phyloP scores from a whole-genome alignment of 1,284 basidiomycete genomes.

The Sanghuangporus weigelae region DNA sequence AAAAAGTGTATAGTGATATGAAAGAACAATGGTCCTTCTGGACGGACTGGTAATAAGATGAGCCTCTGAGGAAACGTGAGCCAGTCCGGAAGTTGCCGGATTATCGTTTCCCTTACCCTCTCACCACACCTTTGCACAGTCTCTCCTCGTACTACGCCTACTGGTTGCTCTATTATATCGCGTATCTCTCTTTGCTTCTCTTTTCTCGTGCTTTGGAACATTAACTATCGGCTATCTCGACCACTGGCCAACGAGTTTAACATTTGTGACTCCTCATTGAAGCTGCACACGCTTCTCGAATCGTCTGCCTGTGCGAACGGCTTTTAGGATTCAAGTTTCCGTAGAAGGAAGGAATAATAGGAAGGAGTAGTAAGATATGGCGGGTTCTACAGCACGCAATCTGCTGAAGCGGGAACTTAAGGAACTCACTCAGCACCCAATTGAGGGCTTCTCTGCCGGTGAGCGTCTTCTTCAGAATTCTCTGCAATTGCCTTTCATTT shows the following conservation, averaged over 20 bases:
- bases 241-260: neutral
- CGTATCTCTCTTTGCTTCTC: neutral
- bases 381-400: conserved; percentile 51
- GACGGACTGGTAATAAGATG: too few species aligned
- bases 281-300: neutral
- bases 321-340: neutral
- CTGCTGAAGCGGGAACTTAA: conserved; percentile 76
- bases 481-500: neutral
- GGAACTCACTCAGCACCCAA: conserved; percentile 86
- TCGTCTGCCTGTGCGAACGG: neutral
- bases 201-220: neutral
- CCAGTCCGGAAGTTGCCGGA: conserved; percentile 1
- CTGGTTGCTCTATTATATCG: neutral
- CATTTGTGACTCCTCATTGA: neutral
- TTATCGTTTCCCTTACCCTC: neutral
- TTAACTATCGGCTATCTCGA: neutral
- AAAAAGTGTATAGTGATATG: too few species aligned
- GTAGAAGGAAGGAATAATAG: neutral
- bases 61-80: neutral
- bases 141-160: neutral
- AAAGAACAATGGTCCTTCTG: too few species aligned
- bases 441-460: conserved; percentile 94
- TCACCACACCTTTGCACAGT: neutral
- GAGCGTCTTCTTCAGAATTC: conserved; percentile 23
- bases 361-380: conserved; percentile 7